A percentile compares a stretch with the other conserved stretches of the same genome.
These are phyloP conservation scores for Arthrobotrys sinensis DNA, from an alignment of 2,329 filamentous ascomycete genomes.

Conservation along the genomic window DNA sequence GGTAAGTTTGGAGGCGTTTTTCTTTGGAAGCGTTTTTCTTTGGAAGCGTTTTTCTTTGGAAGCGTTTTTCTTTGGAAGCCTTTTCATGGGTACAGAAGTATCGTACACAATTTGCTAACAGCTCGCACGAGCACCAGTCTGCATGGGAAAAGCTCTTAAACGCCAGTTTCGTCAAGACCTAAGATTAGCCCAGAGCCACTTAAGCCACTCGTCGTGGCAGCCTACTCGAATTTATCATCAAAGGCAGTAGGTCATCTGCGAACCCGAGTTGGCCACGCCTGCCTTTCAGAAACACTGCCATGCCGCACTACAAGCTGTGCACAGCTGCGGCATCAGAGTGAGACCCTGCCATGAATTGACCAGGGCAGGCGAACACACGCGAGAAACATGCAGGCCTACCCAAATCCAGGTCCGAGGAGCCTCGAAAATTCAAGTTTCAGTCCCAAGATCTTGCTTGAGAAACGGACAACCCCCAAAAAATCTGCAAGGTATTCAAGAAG, in stretches of 20 bases:
- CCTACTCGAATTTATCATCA: neutral
- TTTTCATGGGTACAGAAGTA: too few species aligned
- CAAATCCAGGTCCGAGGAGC: neutral
- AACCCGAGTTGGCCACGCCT: neutral
- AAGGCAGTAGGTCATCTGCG: slow-evolving; percentile 13
- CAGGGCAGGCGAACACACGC: slow-evolving; percentile 6
- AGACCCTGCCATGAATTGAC: neutral
- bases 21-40: neutral
- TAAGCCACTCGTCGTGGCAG: slow-evolving; percentile 18
- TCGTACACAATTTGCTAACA: too few species aligned
- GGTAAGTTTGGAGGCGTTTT: too few species aligned
- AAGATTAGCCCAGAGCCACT: slow-evolving; percentile 10
- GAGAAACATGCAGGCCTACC: neutral
- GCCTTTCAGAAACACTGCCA: neutral
- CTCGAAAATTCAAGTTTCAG: neutral
- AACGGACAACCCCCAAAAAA: neutral
- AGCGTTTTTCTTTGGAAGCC: too few species aligned
- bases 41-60: too few species aligned
- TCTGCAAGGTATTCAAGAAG: too few species aligned
- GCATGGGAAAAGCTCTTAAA: neutral
- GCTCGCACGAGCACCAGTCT: neutral
- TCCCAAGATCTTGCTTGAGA: neutral
- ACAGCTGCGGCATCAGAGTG: slow-evolving; percentile 28
- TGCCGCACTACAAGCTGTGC: slow-evolving; percentile 13
- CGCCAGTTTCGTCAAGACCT: neutral